These are phyloP conservation scores for Furcasterigmium furcatum DNA, from an alignment of 2,329 filamentous ascomycete species.

Conservation along the genomic window DNA sequence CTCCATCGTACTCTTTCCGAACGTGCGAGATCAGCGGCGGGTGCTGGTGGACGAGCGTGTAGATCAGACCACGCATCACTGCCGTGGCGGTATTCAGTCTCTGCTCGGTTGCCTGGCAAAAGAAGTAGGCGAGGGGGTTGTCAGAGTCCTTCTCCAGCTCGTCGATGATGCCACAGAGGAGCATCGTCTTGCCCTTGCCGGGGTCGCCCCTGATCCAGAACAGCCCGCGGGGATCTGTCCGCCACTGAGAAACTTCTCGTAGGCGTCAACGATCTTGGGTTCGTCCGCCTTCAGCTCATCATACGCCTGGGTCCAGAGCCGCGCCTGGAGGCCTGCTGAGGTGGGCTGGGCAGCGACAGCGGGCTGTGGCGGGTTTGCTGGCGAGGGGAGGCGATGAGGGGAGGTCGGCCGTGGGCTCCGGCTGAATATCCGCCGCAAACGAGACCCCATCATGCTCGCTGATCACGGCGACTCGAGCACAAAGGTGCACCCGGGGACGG, in stretches of 20 bases:
- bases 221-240: slow-evolving; percentile 15
- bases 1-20: slow-evolving; percentile 30
- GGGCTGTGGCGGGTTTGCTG: background rate
- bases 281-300: slow-evolving; percentile 12
- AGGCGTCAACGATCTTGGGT: slow-evolving; percentile 11
- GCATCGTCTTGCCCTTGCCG: slow-evolving; percentile 34
- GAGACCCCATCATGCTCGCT: background rate
- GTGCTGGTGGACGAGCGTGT: slow-evolving; percentile 23
- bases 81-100: slow-evolving; percentile 26
- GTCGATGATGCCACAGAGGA: slow-evolving; percentile 23
- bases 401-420: background rate
- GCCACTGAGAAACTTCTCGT: slow-evolving; percentile 22
- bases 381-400: background rate
- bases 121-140: slow-evolving; percentile 25
- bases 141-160: slow-evolving; percentile 12
- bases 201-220: slow-evolving; percentile 30
- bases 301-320: slow-evolving; percentile 17
- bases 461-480: background rate
- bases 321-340: slow-evolving; percentile 5
- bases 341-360: background rate
- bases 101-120: slow-evolving; percentile 34
- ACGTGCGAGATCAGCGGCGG: slow-evolving; percentile 30
- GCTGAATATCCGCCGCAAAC: background rate
- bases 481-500: too few species aligned
- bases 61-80: slow-evolving; percentile 35